phyloP scores from a whole-genome alignment of 2,329 filamentous ascomycete species.

The Aspergillus sp. region DNA sequence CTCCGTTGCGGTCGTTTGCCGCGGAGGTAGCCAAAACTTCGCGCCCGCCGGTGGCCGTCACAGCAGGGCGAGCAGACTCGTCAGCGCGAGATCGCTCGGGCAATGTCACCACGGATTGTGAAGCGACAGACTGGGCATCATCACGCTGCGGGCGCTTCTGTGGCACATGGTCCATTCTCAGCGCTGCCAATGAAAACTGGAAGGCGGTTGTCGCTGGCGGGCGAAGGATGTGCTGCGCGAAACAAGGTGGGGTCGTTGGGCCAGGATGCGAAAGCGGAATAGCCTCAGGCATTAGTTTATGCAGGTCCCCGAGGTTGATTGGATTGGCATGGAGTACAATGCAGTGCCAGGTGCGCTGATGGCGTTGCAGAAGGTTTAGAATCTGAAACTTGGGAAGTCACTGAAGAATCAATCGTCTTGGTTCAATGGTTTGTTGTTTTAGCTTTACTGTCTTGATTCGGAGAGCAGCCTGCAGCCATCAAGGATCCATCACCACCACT shows the following conservation, averaged over 20 bases:
- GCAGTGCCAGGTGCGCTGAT: not conserved
- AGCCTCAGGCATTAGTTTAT: not conserved
- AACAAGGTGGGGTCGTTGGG: slow-evolving; percentile 16
- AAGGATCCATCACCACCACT: slow-evolving; percentile 9
- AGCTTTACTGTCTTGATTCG: not conserved
- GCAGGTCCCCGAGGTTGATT: slow-evolving; percentile 13
- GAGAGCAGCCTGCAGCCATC: slow-evolving; percentile 5
- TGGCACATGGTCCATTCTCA: slow-evolving; percentile 21
- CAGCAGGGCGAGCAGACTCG: not conserved
- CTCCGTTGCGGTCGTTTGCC: slow-evolving; percentile 7
- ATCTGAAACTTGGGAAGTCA: not conserved
- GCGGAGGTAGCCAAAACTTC: slow-evolving; percentile 11
- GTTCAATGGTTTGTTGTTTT: not conserved
- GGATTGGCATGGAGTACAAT: slow-evolving; percentile 3
- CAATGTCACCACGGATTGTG: slow-evolving; percentile 6
- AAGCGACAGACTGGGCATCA: slow-evolving; percentile 9
- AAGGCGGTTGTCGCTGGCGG: not conserved
- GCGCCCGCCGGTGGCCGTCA: slow-evolving; percentile 8
- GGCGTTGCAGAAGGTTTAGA: not conserved
- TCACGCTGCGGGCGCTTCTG: slow-evolving; percentile 23
- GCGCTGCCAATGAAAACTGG: slow-evolving; percentile 20
- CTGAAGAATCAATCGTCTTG: not conserved
- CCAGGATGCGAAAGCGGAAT: not conserved
- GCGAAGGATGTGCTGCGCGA: slow-evolving; percentile 12
- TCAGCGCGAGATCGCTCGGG: slow-evolving; percentile 14